Base-by-base conservation (phyloP, 345 rosid species). In the Hevea brasiliensis region DNA sequence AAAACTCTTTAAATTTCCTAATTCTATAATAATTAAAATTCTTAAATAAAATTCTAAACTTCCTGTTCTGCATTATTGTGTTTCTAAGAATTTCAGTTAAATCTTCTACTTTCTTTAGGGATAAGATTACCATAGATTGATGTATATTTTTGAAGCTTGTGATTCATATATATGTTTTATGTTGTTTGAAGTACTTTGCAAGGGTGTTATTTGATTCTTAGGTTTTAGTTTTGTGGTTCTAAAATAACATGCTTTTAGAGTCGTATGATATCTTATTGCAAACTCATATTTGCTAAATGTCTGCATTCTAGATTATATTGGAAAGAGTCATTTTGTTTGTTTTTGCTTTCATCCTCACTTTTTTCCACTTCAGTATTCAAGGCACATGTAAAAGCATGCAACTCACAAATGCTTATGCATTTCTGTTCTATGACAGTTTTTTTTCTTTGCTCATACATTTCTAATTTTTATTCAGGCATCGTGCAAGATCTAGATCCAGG, bases 401-500 rank as follows among this genome's bases (percentile, higher is more conserved):
- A 41, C 44, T 3, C 8, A 8, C 21, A 64, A 64, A 44, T n/a
- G 54, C n/a, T 13, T 60, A 17, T 21, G 47, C 47, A 35, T 35
- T 35, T 61, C 26, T 35, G 24, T 21, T 29, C 21, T 17, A 50
- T 29, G 12, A 15, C 6, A n/a, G 0, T 14, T 29, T 32, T 10
- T 57, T 6, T 70, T 26, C 27, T 58, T 17, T 20, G 37, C 53
- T 81, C 21, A 53, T 59, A 15, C 48, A 60, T 70, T 61, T 47
- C 41, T 72, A 26, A 68, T 77, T 80, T 51, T 3, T 26, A 13
- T 70, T 51, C 73, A 89, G 94, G 84, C 80, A 66, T 76, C 72
- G 13, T 78, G 68, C 83, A 51, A 85, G 88, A 79, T 85, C 89
- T 70, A 81, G 80, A 76, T 85, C 84, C 40, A 84, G 86, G 72